A percentile compares a stretch with the other conserved stretches of the same genome.
These are phyloP conservation scores for Imleria badia DNA, from an alignment of 768 basidiomycete species.

Conservation along the genomic window DNA sequence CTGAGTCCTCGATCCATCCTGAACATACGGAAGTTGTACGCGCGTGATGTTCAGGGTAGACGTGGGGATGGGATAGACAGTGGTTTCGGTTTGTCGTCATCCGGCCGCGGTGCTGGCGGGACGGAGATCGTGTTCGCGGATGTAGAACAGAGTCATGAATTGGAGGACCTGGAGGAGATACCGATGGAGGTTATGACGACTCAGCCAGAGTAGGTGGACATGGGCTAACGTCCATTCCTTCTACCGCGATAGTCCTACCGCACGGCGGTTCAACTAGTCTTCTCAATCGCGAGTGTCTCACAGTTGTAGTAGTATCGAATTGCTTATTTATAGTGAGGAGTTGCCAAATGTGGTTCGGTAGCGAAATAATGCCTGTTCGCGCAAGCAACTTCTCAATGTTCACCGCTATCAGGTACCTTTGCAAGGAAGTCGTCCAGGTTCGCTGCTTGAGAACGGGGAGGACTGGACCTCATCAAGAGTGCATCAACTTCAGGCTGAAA, in stretches of 20 bases:
- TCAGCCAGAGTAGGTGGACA: background rate
- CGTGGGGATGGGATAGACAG: background rate
- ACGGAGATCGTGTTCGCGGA: no score
- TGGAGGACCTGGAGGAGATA: background rate
- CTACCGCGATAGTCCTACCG: background rate
- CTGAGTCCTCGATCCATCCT: background rate
- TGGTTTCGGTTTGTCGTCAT: no score
- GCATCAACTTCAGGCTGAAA: no score
- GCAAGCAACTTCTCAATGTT: no score
- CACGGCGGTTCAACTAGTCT: background rate
- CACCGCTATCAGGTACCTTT: no score
- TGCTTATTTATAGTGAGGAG: background rate
- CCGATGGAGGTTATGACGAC: background rate
- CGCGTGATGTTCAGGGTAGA: background rate
- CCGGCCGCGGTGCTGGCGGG: background rate
- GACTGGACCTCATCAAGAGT: no score
- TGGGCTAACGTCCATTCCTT: background rate
- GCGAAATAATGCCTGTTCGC: no score
- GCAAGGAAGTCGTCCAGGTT: no score
- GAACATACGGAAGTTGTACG: background rate
- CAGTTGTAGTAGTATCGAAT: background rate
- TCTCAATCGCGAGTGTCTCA: background rate
- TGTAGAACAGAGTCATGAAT: no score
- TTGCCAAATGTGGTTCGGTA: no score
- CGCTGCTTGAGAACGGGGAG: no score